Evolutionary conservation across 2,329 filamentous ascomycete genomes (phyloP).

Genomic region (Venturia effusa): DNA sequence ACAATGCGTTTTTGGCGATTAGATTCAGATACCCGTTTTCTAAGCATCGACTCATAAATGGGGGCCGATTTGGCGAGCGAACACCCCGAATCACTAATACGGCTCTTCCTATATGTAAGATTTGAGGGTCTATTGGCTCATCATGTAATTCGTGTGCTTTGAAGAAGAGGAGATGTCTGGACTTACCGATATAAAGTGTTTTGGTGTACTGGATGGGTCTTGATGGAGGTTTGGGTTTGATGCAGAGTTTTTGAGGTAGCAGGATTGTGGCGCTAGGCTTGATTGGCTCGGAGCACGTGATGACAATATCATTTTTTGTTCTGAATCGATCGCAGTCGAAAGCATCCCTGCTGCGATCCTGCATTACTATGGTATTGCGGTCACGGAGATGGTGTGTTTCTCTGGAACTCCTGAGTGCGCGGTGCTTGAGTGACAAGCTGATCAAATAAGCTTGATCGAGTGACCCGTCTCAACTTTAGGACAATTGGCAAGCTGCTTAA

Average conservation of each 20-base stretch:
- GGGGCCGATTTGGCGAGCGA: slow-evolving; percentile 36
- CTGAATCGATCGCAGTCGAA: neutral
- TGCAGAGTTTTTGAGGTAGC: slow-evolving; percentile 1
- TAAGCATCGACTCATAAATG: slow-evolving; percentile 35
- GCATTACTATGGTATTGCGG: no score
- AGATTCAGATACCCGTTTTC: slow-evolving; percentile 34
- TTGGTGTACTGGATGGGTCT: neutral
- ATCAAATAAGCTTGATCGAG: no score
- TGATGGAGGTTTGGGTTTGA: neutral
- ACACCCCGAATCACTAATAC: slow-evolving; percentile 38
- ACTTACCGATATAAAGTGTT: neutral
- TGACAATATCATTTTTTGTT: neutral
- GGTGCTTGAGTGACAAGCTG: no score
- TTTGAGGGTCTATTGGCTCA: slow-evolving; percentile 19
- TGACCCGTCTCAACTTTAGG: no score
- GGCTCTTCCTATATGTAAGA: slow-evolving; percentile 38
- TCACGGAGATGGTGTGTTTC: no score
- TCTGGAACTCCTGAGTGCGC: no score
- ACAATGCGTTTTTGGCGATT: neutral
- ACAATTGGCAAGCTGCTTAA: no score
- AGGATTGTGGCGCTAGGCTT: neutral
- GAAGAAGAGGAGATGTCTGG: neutral
- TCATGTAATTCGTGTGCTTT: neutral
- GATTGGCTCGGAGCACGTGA: neutral
- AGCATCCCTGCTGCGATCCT: no score